These are phyloP conservation scores for Microsporum ferrugineum DNA, from an alignment of 2,329 filamentous ascomycete genomes.

Conservation along the genomic window DNA sequence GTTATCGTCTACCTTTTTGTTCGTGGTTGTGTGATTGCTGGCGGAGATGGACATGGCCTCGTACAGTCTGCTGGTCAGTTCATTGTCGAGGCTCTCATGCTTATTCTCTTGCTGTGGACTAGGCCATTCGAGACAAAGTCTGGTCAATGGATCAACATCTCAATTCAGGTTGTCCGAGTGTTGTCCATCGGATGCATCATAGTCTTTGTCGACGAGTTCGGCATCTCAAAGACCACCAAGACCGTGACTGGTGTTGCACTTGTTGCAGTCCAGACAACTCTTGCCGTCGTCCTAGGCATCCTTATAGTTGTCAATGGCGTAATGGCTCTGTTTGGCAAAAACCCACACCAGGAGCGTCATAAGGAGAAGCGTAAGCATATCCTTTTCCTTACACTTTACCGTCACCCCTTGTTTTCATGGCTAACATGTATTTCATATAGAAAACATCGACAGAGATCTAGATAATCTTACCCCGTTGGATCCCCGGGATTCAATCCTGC, in stretches of 20 bases:
- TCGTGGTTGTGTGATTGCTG: constrained; percentile 77
- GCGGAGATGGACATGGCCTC: constrained; percentile 73
- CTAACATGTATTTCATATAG: constrained; percentile 33
- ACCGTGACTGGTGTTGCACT: constrained; percentile 88
- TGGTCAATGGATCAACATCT: constrained; percentile 84
- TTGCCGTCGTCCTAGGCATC: constrained; percentile 74
- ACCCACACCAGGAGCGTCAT: constrained; percentile 77
- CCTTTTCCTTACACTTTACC: neutral
- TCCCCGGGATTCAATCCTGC: constrained; percentile 73
- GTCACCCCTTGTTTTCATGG: neutral
- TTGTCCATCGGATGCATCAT: constrained; percentile 81
- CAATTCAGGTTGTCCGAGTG: constrained; percentile 79
- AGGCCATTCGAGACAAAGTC: constrained; percentile 79
- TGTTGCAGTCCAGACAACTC: constrained; percentile 75
- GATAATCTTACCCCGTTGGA: constrained; percentile 80
- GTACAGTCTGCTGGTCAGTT: constrained; percentile 69
- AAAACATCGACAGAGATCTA: constrained; percentile 63
- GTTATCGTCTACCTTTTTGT: constrained; percentile 80
- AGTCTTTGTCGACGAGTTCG: constrained; percentile 86
- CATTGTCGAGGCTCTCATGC: constrained; percentile 67
- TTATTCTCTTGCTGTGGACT: constrained; percentile 68
- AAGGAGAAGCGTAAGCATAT: constrained; percentile 73
- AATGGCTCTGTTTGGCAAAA: constrained; percentile 69
- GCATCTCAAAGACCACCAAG: constrained; percentile 80
- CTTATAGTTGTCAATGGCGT: constrained; percentile 83